phyloP scores from a whole-genome alignment of 163 green algal species.

The Scenedesmus sp. region DNA sequence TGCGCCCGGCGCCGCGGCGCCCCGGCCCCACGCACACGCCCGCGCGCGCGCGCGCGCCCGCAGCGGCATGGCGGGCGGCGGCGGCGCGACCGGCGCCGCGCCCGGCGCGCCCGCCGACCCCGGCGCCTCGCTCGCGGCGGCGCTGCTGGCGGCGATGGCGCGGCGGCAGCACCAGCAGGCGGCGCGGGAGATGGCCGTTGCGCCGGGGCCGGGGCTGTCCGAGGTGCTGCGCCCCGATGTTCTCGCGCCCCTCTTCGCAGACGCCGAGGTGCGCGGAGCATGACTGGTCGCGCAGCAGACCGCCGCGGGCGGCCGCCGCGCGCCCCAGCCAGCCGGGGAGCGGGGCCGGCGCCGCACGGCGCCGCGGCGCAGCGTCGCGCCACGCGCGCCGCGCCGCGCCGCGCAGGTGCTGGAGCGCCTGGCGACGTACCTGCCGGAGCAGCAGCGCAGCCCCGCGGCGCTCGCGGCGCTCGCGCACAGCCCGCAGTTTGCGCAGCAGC shows the following conservation, averaged over 20 bases:
- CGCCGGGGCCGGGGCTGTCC: conserved; percentile 42
- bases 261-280: conserved; percentile 27
- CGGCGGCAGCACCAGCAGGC: conserved; percentile 9
- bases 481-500: conserved; percentile 63
- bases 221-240: conserved; percentile 59
- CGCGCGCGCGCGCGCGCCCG: neutral
- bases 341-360: too few species aligned
- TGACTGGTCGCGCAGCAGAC: too few species aligned
- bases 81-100: neutral
- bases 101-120: neutral
- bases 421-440: conserved; percentile 54
- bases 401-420: conserved; percentile 46
- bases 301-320: too few species aligned
- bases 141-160: conserved; percentile 32
- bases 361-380: too few species aligned
- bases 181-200: conserved; percentile 19
- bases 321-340: too few species aligned
- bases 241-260: conserved; percentile 50
- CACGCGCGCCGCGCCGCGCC: too few species aligned
- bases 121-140: conserved; percentile 15
- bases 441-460: conserved; percentile 49
- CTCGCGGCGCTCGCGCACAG: conserved; percentile 45
- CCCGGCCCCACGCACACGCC: neutral
- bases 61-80: conserved; percentile 10
- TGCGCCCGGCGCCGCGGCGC: neutral